Base-by-base conservation (phyloP, 345 rosid species). In the Raphanus sativus region DNA sequence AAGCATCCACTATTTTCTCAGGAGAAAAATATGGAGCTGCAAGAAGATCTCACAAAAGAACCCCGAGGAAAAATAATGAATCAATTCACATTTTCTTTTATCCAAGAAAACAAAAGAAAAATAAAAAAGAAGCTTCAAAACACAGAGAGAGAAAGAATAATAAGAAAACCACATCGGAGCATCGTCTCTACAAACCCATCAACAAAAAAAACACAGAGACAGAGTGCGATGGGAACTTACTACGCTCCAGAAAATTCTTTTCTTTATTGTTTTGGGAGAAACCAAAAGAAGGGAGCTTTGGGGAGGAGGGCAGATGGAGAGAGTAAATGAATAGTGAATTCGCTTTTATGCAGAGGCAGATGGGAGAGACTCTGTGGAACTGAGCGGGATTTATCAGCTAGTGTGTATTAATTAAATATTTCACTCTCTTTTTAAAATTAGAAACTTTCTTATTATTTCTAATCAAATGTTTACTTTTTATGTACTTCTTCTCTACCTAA, bases 291-390 rank as follows among this genome's bases (percentile, higher is more conserved):
- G 69, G 21, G 70, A 73, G 77, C 68, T 71, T 78, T 50, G 17
- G 63, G 73, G 76, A 1, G 73, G 76, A 1, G 48, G 48, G 33
- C 58, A 79, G 82, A 74, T 61, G 28, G 65, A 54, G 77, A 79
- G 73, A 79, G 74, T 73, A 68, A 73, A 52, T 67, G 70, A 62
- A 38, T 74, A 79, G 82, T 79, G 75, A 68, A 79, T 61, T 74
- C n/a, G 61, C 75, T 79, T 79, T 79, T 79, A 79, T 52, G 82
- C 78, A 68, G 69, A 78, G 65, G 55, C 21, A 50, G 55, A 21
- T 21, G 21, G 1, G 21, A 21, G 21, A 17, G 55, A 50, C 55
- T 5, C 55, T 50, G 21, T 21, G 21, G 21, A 21, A 21, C 21
- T 68, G 78, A 79, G 82, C 82, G 82, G 82, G 82, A 79, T 79